Evolutionary conservation across 768 basidiomycete species (phyloP), one percentile per base, ranked within the genome.

Genomic region (Polyporus arcularius): DNA sequence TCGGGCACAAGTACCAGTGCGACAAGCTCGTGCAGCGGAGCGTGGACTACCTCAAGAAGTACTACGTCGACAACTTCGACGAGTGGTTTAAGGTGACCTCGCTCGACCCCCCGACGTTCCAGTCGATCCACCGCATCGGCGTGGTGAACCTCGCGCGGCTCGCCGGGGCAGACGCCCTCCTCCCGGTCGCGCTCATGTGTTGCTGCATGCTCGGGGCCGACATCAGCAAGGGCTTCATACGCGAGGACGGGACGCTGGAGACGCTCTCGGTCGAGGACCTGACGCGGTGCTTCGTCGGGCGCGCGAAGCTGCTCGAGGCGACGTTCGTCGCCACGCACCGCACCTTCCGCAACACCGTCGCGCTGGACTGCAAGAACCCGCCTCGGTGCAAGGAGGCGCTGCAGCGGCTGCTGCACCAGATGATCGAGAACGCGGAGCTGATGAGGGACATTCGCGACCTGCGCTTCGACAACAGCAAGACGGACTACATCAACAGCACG

Each of bases 1-100:
- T 64, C 1, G 59, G 63, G 26, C 58, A 64, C 59, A 64, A 60
- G 47, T 64, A 64, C 47, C 43, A 56, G 16, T 42, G 60, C 15
- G 53, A 55, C 21, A 16, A 55, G 21, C 28, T 47, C 15, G 59
- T 45, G n/a, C 21, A 47, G 14, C 30, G 16, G 11, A 21, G 50
- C 8, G 14, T 40, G 11, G 59, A 48, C 28, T 48, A 59, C 32
- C 50, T 46, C 35, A 52, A 53, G 9, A 55, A 57, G 30, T 59
- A 42, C 49, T 63, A 58, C 42, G 11, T 57, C 28, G 31, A 45
- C 38, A 21, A 49, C 41, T 56, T 63, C 38, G 32, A 53, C 18
- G 42, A 4, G 16, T 63, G 61, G 41, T 54, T 11, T 26, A 12
- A 38, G 10, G 32, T 38, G 38, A 26, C 39, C 38, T 28, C 21